Evolutionary conservation across 805 yeast species (phyloP), one percentile per base, ranked within the genome.

Genomic region (Yamadazyma paraphyllophila): DNA sequence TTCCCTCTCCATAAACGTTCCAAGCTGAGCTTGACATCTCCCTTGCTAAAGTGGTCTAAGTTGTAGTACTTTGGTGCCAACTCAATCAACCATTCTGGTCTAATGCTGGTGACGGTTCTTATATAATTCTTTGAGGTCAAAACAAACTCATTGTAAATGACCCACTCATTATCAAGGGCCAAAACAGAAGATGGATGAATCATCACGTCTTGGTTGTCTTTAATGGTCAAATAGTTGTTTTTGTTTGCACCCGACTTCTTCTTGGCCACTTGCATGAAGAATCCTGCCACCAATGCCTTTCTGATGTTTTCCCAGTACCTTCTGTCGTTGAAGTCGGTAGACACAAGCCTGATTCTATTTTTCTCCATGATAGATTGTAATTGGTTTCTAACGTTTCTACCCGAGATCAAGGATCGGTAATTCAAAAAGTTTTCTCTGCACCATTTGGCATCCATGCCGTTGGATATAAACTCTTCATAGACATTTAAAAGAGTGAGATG

Each of bases 231-330:
- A 64, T 85, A 92, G 53, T 69, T 69, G 58, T 84, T 85, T 27
- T 51, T 51, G 24, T 42, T 47, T 35, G 80, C 76, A 32, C 88
- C 83, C n/a, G 86, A 79, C 70, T 81, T 82, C 73, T 88, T 88
- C 71, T 91, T 94, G 29, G 97, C 98, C 45, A 88, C 96, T 71
- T 94, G 99, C 98, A 94, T 91, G 73, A 94, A 94, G 65, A 90
- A 91, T 1, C 99, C 99, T n/a, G 88, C 79, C 3, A 88, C 77
- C 47, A 94, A 67, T 0, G 98, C 96, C 63, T 85, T 87, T 46
- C 96, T 77, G 52, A 94, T 83, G 57, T 88, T 85, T 55, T 78
- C 82, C 65, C 83, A 84, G 67, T 88, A 90, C 35, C 62, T 60
- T 42, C 78, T 80, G 51, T 76, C 73, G 57, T 82, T 83, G 44